Base-by-base conservation (phyloP, 345 rosid genomes). In the Hypericum perforatum region DNA sequence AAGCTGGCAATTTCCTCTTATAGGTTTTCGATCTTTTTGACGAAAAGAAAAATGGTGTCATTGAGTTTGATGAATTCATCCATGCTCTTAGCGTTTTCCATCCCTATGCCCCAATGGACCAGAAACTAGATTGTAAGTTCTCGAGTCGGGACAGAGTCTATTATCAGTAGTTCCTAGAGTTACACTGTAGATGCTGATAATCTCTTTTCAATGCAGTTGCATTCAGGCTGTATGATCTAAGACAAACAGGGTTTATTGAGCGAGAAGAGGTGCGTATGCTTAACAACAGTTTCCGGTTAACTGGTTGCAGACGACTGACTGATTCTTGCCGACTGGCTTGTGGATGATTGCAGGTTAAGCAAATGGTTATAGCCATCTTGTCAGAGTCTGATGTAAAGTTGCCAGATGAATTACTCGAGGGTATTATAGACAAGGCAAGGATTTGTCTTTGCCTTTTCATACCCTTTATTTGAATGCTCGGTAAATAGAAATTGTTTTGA, bases 21-120 rank as follows among this genome's bases (percentile, higher is more conserved):
- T 44, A 90, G 94, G 84, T 90, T 61, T 86, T 84, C 69, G 67
- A 79, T 76, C 76, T 82, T 71, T 86, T 86, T 50, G 95, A 86
- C 64, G 94, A 84, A 60, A 90, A 90, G 78, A 76, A 61, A 76
- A 82, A 86, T 52, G 97, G 86, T 3, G 94, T 82, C 9, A 90
- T 90, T 56, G 95, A 86, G 59, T 86, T 90, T 66, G 97, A 81
- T 16, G 97, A 84, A 48, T 90, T 90, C 54, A 63, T 86, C 22
- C 97, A 69, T 48, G 76, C 89, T 0, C 79, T 90, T 41, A 84
- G 57, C 59, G 76, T 82, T 47, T 90, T 90, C 66, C 97, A 90
- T 72, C 97, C 97, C 5, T 45, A 16, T 57, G 76, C 96, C 55
- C 78, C 94, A 0, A 46, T 74, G 6, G 89, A 86, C 49, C 82